A percentile compares a stretch with the other conserved stretches of the same genome.
Evolutionary conservation across 257 asterid species (phyloP).

Genomic region (Scutellaria baicalensis): DNA sequence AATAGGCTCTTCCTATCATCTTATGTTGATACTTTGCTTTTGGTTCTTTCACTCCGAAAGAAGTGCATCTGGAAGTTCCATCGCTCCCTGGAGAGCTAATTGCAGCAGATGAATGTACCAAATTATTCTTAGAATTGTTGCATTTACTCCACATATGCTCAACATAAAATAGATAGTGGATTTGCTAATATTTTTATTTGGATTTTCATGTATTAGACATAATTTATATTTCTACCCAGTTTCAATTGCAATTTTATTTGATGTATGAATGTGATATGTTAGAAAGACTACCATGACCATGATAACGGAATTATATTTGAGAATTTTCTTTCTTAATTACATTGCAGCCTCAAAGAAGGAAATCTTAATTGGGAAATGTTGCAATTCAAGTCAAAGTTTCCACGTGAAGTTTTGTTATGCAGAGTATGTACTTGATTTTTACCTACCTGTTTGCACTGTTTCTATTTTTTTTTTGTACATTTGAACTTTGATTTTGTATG

Average conservation of each 20-base stretch:
- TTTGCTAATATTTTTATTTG: not conserved
- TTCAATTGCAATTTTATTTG: slow-evolving; percentile 1
- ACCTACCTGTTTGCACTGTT: slow-evolving; percentile 8
- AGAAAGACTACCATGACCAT: not conserved
- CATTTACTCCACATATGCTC: not conserved
- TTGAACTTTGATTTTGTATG: not conserved
- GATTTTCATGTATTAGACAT: not conserved
- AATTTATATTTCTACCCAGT: not conserved
- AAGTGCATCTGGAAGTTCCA: too few species aligned
- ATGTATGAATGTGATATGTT: slow-evolving; percentile 2
- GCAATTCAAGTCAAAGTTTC: slow-evolving; percentile 92
- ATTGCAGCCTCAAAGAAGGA: slow-evolving; percentile 88
- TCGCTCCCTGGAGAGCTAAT: too few species aligned
- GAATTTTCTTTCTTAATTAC: slow-evolving; percentile 10
- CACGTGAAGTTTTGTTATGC: slow-evolving; percentile 92
- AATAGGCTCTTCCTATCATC: too few species aligned
- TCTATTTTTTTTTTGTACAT: not conserved
- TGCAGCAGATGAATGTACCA: too few species aligned
- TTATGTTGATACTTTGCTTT: too few species aligned
- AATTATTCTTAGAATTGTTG: not conserved
- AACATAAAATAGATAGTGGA: not conserved
- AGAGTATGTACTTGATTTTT: slow-evolving; percentile 47
- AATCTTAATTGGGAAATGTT: slow-evolving; percentile 87
- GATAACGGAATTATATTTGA: not conserved
- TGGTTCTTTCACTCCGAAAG: too few species aligned